These are phyloP conservation scores for Mitragyna speciosa DNA, from an alignment of 257 asterid species.

Conservation along the genomic window DNA sequence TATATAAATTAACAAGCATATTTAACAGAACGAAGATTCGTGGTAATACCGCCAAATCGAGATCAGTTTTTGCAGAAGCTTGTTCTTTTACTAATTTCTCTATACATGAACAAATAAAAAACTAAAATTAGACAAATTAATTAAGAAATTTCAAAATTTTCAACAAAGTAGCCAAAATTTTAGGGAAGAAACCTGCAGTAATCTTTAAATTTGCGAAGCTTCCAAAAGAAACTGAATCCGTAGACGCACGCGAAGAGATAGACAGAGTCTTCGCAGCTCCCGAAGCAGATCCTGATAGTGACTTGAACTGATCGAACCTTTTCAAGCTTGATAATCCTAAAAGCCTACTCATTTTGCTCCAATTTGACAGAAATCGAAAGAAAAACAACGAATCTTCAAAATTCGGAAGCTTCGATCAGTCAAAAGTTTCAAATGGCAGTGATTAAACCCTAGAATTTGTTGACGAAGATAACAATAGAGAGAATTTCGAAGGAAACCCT, in stretches of 20 bases:
- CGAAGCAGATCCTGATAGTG: slow-evolving; percentile 40
- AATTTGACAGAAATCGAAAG: slow-evolving; percentile 24
- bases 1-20: no score
- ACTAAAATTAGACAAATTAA: neutral
- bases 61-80: slow-evolving; percentile 86
- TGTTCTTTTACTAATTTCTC: slow-evolving; percentile 95
- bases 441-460: neutral
- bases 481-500: slow-evolving; percentile 18
- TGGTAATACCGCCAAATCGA: slow-evolving; percentile 77
- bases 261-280: slow-evolving; percentile 49
- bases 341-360: slow-evolving; percentile 58
- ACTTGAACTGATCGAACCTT: slow-evolving; percentile 59
- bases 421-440: neutral
- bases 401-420: neutral
- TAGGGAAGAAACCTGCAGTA: slow-evolving; percentile 60
- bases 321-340: slow-evolving; percentile 68
- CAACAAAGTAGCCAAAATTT: neutral
- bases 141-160: neutral
- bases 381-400: neutral
- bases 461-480: neutral
- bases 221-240: slow-evolving; percentile 61
- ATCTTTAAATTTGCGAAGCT: slow-evolving; percentile 83
- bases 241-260: slow-evolving; percentile 42
- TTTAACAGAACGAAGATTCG: neutral
- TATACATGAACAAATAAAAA: slow-evolving; percentile 25